phyloP scores from a whole-genome alignment of 2,329 filamentous ascomycete species.

The Dothistroma septosporum region DNA sequence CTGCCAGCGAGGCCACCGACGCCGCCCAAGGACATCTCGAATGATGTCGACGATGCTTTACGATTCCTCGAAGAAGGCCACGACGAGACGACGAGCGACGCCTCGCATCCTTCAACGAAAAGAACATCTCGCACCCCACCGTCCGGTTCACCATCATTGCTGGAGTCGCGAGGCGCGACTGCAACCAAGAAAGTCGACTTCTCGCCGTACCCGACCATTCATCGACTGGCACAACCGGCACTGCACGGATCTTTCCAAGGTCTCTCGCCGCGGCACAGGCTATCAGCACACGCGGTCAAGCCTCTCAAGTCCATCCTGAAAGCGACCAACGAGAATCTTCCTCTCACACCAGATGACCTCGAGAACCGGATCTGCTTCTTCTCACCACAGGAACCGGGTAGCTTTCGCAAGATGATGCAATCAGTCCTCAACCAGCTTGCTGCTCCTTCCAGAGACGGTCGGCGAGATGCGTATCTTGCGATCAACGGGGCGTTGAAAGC shows the following conservation, averaged over 20 bases:
- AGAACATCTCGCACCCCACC: conserved; percentile 18
- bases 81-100: conserved; percentile 16
- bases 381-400: conserved; percentile 50
- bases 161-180: conserved; percentile 37
- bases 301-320: conserved; percentile 80
- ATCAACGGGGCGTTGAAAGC: conserved; percentile 71
- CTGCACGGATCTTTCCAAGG: conserved; percentile 37
- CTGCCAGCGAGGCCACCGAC: conserved; percentile 54
- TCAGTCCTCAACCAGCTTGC: conserved; percentile 78
- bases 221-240: conserved; percentile 29
- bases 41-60: conserved; percentile 32
- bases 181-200: conserved; percentile 58
- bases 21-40: conserved; percentile 49
- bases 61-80: conserved; percentile 40
- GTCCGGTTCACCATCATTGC: conserved; percentile 24
- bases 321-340: conserved; percentile 46
- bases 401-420: conserved; percentile 75
- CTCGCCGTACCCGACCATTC: conserved; percentile 54
- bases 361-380: conserved; percentile 40
- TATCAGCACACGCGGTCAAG: conserved; percentile 50
- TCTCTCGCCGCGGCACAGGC: conserved; percentile 35
- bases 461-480: conserved; percentile 81
- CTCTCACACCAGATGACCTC: conserved; percentile 36
- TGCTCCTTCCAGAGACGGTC: conserved; percentile 65
- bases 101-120: neutral